Percentiles rank a stretch among this genome's conserved stretches.
Evolutionary conservation across 306 rosid species (phyloP).

Genomic region (Quercus parvula): DNA sequence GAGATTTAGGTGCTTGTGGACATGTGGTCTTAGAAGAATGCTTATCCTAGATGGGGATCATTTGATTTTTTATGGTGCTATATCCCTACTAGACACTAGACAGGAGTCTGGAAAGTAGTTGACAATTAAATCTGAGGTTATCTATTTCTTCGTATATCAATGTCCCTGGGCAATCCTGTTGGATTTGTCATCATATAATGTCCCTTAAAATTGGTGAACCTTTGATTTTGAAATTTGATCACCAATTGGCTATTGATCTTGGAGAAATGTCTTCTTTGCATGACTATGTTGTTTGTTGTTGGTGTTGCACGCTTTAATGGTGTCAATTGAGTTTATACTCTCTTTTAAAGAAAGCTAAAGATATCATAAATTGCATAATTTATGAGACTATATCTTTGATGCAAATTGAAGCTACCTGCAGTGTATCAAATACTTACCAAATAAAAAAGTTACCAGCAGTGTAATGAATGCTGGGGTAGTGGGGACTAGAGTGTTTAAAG

Average conservation of each 20-base stretch:
- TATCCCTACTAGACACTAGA: neutral
- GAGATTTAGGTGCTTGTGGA: neutral
- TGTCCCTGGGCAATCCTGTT: too few relatives aligned
- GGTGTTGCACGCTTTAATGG: neutral
- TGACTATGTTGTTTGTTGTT: neutral
- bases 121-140: neutral
- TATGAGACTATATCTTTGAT: too few relatives aligned
- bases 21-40: neutral
- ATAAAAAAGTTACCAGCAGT: too few relatives aligned
- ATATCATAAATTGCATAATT: too few relatives aligned
- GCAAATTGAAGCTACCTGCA: too few relatives aligned
- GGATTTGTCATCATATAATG: neutral
- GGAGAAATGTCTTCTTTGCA: neutral
- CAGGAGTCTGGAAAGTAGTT: neutral
- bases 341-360: too few relatives aligned
- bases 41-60: neutral
- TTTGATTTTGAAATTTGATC: neutral
- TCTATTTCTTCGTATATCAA: neutral
- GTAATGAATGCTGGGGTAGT: too few relatives aligned
- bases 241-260: neutral
- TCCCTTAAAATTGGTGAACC: neutral
- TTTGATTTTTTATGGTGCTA: neutral
- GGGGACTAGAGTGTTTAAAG: too few relatives aligned
- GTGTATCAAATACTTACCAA: too few relatives aligned
- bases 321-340: too few relatives aligned